A percentile compares a stretch with the other conserved stretches of the same genome.
These are phyloP conservation scores for Magnusiomyces suaveolens DNA, from an alignment of 1,139 yeast genomes.

Conservation along the genomic window DNA sequence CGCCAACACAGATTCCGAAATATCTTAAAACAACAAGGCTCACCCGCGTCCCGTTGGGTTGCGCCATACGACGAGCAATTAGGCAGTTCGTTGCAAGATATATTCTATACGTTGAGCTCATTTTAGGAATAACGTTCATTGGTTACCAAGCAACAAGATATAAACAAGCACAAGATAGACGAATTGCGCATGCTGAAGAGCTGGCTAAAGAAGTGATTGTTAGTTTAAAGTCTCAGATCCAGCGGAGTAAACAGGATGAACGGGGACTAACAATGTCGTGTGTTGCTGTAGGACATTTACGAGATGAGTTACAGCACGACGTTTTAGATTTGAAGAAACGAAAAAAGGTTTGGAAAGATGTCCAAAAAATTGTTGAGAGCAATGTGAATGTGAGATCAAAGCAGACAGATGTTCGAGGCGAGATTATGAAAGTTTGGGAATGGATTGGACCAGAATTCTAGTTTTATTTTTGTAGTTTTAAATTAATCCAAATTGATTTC, in stretches of 20 bases:
- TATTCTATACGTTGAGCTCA: neutral
- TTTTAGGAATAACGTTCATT: neutral
- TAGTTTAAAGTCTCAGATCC: constrained; percentile 32
- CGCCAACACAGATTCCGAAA: constrained; percentile 23
- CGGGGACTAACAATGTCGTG: constrained; percentile 39
- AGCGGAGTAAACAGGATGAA: constrained; percentile 28
- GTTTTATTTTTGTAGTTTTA: neutral
- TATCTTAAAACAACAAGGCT: constrained; percentile 30
- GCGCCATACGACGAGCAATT: constrained; percentile 19
- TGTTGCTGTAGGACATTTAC: constrained; percentile 64
- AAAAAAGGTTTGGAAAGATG: constrained; percentile 52
- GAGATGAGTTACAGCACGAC: constrained; percentile 54
- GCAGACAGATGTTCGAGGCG: constrained; percentile 70
- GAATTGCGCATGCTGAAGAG: constrained; percentile 18
- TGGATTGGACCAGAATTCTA: constrained; percentile 46
- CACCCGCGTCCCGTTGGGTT: constrained; percentile 29
- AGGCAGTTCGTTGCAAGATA: constrained; percentile 1
- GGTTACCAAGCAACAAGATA: constrained; percentile 15
- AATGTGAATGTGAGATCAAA: constrained; percentile 48
- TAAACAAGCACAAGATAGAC: constrained; percentile 6
- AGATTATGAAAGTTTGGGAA: constrained; percentile 82
- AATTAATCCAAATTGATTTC: too few species aligned
- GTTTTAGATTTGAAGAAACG: constrained; percentile 38
- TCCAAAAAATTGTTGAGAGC: constrained; percentile 50
- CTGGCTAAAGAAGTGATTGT: constrained; percentile 29